Conservation (phyloP, 108 stramenopile genomes). For the Cyclotella choctawhatcheeana region DNA sequence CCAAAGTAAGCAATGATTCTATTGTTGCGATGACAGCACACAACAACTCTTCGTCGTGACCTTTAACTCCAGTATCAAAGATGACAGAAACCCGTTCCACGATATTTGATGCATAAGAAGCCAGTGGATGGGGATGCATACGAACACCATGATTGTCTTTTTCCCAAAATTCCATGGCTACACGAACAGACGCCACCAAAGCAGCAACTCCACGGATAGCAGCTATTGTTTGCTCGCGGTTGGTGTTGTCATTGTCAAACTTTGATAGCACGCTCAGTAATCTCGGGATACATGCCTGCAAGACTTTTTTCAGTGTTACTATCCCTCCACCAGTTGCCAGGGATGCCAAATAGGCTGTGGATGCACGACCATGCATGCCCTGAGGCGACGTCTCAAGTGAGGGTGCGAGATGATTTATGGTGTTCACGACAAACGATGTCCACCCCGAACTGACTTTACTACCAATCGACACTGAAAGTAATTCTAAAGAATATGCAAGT, state of each 20-base stretch:
- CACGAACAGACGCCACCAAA: constrained; percentile 68
- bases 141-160: constrained; percentile 54
- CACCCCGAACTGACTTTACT: constrained; percentile 38
- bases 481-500: constrained; percentile 60
- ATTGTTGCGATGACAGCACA: constrained; percentile 57
- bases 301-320: constrained; percentile 60
- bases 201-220: constrained; percentile 75
- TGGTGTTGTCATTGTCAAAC: constrained; percentile 18
- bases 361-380: constrained; percentile 55
- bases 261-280: constrained; percentile 33
- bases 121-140: constrained; percentile 76
- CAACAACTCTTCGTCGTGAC: constrained; percentile 15
- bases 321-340: constrained; percentile 70
- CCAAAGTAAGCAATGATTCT: constrained; percentile 56
- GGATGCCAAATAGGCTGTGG: constrained; percentile 81
- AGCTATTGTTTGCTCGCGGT: constrained; percentile 29
- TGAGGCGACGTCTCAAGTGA: constrained; percentile 60
- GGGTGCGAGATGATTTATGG: constrained; percentile 43
- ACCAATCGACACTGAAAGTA: background rate
- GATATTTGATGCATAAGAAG: constrained; percentile 43
- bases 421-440: constrained; percentile 64
- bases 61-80: constrained; percentile 14
- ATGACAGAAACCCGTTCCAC: constrained; percentile 35
- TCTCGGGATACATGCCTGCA: constrained; percentile 58
- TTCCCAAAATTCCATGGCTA: constrained; percentile 49